Base-by-base conservation (phyloP, 2,329 filamentous ascomycete genomes). In the Metarhizium robertsii region DNA sequence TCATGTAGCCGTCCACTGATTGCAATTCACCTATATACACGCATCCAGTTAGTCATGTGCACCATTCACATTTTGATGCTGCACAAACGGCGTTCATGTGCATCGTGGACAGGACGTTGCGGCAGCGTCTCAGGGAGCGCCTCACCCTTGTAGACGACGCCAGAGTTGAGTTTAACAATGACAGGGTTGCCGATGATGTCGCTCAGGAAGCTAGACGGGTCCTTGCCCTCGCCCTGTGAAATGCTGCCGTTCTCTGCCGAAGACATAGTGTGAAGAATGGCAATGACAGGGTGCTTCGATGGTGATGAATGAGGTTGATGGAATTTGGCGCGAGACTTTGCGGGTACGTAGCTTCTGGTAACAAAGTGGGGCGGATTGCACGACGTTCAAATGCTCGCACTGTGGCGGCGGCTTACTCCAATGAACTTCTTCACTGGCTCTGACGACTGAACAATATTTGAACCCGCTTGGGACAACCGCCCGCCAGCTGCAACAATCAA, bases 1-100 rank as follows among this genome's bases (percentile, higher is more conserved):
- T 99, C 94, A 99, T 99, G 75, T 97, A 99, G 53, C 94, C 94
- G 71, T 99, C 94, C 52, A 99, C 92, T 0, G 92, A 96, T 70
- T 97, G 92, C 42, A 97, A 81, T 70, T 96, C 91, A 63, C 94
- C 92, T 96, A 60, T 18, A 38, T 3, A 36, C 18, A 5, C 32
- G 50, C 2, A 36, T 30, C 25, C 30, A 29, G 45, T 52, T 36
- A 54, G 52, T 38, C 30, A 52, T 34, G 10, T 11, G 10, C 10
- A 3, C 32, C 32, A 34, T 11, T 11, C 32, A 11, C 6, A 11
- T 2, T 11, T 25, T 34, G 32, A 11, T 11, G 10, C 6, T 34
- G 32, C 32, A 11, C 32, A 34, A 6, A 6, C 32, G 32, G 32
- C 32, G 32, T 34, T 25, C 32, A 34, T 11, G 32, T 11, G 32